phyloP scores from a whole-genome alignment of 768 basidiomycete species.

The Podaxis sp. region DNA sequence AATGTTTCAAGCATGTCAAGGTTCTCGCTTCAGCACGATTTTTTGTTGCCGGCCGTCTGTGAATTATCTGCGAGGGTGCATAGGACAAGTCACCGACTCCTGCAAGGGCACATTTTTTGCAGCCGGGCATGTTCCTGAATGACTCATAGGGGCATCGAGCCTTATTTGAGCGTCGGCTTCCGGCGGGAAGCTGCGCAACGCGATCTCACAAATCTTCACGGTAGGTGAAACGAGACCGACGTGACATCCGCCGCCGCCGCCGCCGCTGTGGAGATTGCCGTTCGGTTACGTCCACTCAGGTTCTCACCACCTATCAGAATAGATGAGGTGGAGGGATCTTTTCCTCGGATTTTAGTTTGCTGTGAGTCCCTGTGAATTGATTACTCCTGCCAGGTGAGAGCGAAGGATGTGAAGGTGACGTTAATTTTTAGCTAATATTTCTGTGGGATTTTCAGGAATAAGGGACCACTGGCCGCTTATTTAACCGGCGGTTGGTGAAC shows the following conservation, averaged over 20 bases:
- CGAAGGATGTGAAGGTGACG: neutral
- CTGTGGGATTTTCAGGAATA: neutral
- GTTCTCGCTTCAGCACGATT: no score
- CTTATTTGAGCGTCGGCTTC: neutral
- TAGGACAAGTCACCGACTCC: no score
- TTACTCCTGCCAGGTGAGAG: neutral
- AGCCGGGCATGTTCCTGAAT: no score
- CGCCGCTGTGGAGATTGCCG: slow-evolving; percentile 1
- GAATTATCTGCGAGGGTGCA: no score
- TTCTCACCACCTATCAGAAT: slow-evolving; percentile 1
- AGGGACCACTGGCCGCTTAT: neutral
- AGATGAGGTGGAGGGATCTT: neutral
- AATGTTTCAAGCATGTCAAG: no score
- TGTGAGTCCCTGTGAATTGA: neutral
- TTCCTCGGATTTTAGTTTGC: slow-evolving; percentile 5
- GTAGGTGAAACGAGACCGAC: neutral
- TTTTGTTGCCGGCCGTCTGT: no score
- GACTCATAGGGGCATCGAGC: no score
- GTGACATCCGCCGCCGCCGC: neutral
- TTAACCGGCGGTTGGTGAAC: neutral
- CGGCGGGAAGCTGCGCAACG: neutral
- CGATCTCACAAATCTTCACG: neutral
- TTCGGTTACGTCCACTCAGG: neutral
- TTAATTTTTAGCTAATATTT: neutral
- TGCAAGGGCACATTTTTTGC: no score